These are phyloP conservation scores for Alternaria panax DNA, from an alignment of 2,329 filamentous ascomycete species.

Conservation along the genomic window DNA sequence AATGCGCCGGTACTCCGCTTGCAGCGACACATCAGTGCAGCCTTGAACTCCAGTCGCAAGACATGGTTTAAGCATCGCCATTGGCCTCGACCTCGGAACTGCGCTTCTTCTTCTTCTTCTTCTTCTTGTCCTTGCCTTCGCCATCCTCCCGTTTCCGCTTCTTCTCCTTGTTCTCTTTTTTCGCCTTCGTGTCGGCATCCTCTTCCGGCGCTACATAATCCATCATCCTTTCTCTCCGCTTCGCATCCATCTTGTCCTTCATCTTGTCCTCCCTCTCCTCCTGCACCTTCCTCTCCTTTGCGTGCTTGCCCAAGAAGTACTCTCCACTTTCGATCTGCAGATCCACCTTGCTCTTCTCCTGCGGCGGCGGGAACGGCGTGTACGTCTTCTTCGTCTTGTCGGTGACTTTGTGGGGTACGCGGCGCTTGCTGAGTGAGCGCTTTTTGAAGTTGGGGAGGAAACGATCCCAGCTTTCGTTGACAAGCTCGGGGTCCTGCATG, in stretches of 20 bases:
- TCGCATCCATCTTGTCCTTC: constrained; percentile 85
- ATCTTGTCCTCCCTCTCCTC: constrained; percentile 85
- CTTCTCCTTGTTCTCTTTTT: constrained; percentile 53
- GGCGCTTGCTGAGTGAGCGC: constrained; percentile 83
- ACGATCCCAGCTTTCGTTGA: constrained; percentile 90
- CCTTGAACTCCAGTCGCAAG: not conserved
- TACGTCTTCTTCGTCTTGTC: constrained; percentile 95
- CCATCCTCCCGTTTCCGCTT: constrained; percentile 60
- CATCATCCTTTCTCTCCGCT: constrained; percentile 81
- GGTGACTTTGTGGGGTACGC: constrained; percentile 81
- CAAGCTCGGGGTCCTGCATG: constrained; percentile 74
- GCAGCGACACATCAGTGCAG: not conserved
- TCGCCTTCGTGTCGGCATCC: constrained; percentile 62
- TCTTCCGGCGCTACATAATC: constrained; percentile 91
- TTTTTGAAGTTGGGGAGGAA: constrained; percentile 98
- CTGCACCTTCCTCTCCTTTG: constrained; percentile 82
- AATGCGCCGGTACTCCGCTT: not conserved
- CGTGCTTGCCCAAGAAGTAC: constrained; percentile 93
- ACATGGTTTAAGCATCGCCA: constrained; percentile 27
- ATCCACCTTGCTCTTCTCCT: constrained; percentile 99
- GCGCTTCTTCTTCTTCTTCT: constrained; percentile 52
- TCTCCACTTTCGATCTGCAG: constrained; percentile 97
- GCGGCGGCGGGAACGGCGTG: constrained; percentile 94
- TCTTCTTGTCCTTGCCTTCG: no score
- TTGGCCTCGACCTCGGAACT: constrained; percentile 37